These are phyloP conservation scores for Rhododendron williamsianum DNA, from an alignment of 148 eudicot species.

Conservation along the genomic window DNA sequence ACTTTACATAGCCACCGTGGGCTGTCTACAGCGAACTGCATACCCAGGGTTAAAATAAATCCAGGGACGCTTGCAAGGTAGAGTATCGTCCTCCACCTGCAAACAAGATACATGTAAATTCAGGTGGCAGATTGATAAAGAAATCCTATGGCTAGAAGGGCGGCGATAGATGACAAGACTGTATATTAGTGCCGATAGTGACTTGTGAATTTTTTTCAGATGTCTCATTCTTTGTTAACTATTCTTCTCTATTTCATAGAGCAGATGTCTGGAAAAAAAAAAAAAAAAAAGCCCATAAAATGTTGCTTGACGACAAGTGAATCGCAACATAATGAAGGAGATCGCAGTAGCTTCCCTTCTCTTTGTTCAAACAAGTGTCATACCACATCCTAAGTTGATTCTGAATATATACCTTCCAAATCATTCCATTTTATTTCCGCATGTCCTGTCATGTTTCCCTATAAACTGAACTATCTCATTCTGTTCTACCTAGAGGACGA, in stretches of 20 bases:
- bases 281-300: not conserved
- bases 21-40: slow-evolving; percentile 53
- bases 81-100: slow-evolving; percentile 80
- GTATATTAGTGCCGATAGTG: not conserved
- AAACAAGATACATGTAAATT: slow-evolving; percentile 5
- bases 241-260: not conserved
- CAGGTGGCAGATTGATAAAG: not conserved
- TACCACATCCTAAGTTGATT: not conserved
- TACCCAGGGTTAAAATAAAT: slow-evolving; percentile 51
- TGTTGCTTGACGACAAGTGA: not conserved
- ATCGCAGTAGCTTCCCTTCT: not conserved
- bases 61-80: slow-evolving; percentile 73
- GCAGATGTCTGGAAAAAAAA: not conserved
- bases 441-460: not conserved
- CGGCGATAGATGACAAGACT: not conserved
- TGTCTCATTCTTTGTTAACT: not conserved
- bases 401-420: not conserved
- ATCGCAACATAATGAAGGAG: not conserved
- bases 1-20: slow-evolving; percentile 88
- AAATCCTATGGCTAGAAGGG: not conserved
- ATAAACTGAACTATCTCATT: not conserved
- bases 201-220: not conserved
- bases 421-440: not conserved
- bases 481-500: not conserved
- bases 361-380: not conserved